Conservation (phyloP, 2,329 filamentous ascomycete species). For the Sporothrix luriei region DNA sequence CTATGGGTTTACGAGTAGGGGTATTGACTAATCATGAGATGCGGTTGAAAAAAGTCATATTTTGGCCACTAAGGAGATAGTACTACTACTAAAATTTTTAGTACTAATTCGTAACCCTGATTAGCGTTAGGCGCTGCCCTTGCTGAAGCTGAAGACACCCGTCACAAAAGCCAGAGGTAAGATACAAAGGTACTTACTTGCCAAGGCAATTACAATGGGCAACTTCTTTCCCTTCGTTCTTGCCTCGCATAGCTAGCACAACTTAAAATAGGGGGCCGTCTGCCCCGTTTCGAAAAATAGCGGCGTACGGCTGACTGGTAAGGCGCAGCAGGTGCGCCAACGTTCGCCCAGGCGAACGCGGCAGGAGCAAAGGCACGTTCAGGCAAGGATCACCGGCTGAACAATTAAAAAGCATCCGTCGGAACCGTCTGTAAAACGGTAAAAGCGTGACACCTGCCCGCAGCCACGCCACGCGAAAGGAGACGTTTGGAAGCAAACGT, state of each 20-base stretch:
- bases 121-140: not conserved
- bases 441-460: constrained; percentile 3
- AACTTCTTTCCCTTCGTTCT: not conserved
- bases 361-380: not conserved
- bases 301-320: constrained; percentile 29
- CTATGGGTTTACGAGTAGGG: too few relatives aligned
- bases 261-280: not conserved
- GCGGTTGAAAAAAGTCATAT: too few relatives aligned
- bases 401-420: not conserved
- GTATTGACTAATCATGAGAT: too few relatives aligned
- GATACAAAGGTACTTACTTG: not conserved
- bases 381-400: constrained; percentile 24
- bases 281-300: constrained; percentile 17
- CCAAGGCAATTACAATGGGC: too few relatives aligned
- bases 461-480: not conserved
- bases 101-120: too few relatives aligned
- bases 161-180: not conserved
- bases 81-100: too few relatives aligned
- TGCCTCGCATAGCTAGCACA: not conserved
- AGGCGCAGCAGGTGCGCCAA: constrained; percentile 26
- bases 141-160: not conserved
- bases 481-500: not conserved
- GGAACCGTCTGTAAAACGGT: too few relatives aligned
- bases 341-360: not conserved
- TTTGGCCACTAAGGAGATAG: too few relatives aligned